Conservation (phyloP, 2,329 filamentous ascomycete species). For the Aspergillus sp. region DNA sequence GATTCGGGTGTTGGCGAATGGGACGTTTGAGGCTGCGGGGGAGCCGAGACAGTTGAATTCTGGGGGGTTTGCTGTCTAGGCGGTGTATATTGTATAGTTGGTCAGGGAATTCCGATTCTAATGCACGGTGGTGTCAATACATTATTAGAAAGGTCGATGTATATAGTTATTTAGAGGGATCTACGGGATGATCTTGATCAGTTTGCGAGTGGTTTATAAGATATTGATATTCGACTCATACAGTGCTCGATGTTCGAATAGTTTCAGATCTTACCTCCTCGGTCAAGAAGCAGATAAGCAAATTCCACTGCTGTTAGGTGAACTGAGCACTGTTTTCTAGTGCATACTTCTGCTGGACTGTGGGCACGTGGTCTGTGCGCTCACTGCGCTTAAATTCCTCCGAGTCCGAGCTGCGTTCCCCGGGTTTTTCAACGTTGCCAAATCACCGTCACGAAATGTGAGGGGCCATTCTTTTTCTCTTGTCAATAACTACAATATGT, state of each 20-base stretch:
- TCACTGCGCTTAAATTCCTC: background rate
- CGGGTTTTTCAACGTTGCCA: background rate
- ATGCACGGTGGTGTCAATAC: too few species aligned
- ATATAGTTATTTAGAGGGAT: too few species aligned
- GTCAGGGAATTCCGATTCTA: background rate
- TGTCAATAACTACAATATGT: background rate
- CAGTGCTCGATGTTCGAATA: too few species aligned
- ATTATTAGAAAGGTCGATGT: too few species aligned
- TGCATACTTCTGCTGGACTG: background rate
- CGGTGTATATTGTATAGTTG: too few species aligned
- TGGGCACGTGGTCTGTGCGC: background rate
- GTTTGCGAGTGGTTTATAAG: too few species aligned
- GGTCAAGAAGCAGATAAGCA: too few species aligned
- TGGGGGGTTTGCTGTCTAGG: conserved; percentile 59
- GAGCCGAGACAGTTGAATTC: conserved; percentile 74
- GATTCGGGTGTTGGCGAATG: conserved; percentile 60
- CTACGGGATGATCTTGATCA: too few species aligned
- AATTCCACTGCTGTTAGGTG: too few species aligned
- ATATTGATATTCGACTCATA: too few species aligned
- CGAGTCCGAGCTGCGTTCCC: background rate
- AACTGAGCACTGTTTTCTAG: background rate
- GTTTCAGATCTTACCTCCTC: too few species aligned
- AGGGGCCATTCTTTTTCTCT: background rate
- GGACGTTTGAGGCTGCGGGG: conserved; percentile 73
- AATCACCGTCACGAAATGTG: background rate